Percentiles rank a stretch among this genome's conserved stretches.
phyloP scores from a whole-genome alignment of 2,329 filamentous ascomycete genomes.

The Diaporthe sp. region DNA sequence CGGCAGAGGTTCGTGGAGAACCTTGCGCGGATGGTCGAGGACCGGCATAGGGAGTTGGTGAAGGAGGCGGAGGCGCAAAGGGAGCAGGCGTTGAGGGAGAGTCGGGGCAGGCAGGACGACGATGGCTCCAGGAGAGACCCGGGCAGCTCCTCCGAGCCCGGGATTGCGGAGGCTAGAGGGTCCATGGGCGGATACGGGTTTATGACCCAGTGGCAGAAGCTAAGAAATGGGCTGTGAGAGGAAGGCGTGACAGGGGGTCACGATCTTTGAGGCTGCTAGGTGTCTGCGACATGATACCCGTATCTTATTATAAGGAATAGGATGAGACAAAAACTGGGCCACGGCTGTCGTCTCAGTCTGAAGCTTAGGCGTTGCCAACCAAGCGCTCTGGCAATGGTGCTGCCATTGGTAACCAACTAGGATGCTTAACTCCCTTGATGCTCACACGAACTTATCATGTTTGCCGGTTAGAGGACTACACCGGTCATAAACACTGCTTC shows the following conservation, averaged over 20 bases:
- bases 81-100: slow-evolving; percentile 44
- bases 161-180: slow-evolving; percentile 51
- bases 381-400: not conserved
- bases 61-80: slow-evolving; percentile 56
- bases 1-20: slow-evolving; percentile 83
- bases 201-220: slow-evolving; percentile 71
- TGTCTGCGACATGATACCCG: slow-evolving; percentile 5
- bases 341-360: not conserved
- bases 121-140: slow-evolving; percentile 46
- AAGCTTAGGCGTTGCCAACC: not conserved
- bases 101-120: slow-evolving; percentile 45
- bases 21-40: slow-evolving; percentile 85
- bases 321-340: not conserved
- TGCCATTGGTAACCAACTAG: not conserved
- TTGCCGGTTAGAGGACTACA: no score
- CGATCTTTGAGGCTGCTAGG: not conserved
- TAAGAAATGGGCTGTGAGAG: slow-evolving; percentile 61
- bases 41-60: slow-evolving; percentile 67
- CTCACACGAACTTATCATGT: not conserved
- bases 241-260: not conserved
- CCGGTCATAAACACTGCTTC: not conserved
- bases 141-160: slow-evolving; percentile 42
- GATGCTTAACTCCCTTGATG: not conserved
- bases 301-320: not conserved
- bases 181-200: slow-evolving; percentile 66